These are phyloP conservation scores for Taxawa tesnikishii DNA, from an alignment of 2,329 filamentous ascomycete species.

Conservation along the genomic window DNA sequence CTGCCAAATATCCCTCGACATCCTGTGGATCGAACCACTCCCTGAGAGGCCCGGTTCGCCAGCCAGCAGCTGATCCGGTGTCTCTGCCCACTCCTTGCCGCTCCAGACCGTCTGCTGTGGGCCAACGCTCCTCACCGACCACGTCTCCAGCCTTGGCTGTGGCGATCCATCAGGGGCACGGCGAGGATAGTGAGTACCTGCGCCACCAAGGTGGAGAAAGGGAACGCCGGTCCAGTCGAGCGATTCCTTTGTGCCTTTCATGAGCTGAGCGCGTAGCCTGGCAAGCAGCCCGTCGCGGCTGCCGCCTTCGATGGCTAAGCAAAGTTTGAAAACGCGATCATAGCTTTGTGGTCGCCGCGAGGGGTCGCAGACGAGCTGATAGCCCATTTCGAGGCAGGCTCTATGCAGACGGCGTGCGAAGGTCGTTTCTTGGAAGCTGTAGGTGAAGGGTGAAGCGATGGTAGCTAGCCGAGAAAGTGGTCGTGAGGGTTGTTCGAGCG, in stretches of 20 bases:
- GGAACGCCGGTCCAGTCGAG: slow-evolving; percentile 40
- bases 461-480: not conserved
- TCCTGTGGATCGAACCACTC: slow-evolving; percentile 69
- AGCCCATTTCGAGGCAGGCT: slow-evolving; percentile 49
- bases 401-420: slow-evolving; percentile 64
- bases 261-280: slow-evolving; percentile 24
- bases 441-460: slow-evolving; percentile 34
- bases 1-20: slow-evolving; percentile 59
- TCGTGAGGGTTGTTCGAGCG: slow-evolving; percentile 2
- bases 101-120: slow-evolving; percentile 16
- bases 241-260: slow-evolving; percentile 25
- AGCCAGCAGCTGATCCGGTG: slow-evolving; percentile 25
- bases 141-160: slow-evolving; percentile 25
- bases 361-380: slow-evolving; percentile 31
- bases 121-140: slow-evolving; percentile 16
- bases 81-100: slow-evolving; percentile 13
- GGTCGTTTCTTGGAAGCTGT: slow-evolving; percentile 50
- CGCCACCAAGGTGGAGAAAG: slow-evolving; percentile 54
- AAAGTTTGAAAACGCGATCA: slow-evolving; percentile 54
- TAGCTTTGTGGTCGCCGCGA: slow-evolving; percentile 15
- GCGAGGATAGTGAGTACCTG: slow-evolving; percentile 49
- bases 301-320: slow-evolving; percentile 42
- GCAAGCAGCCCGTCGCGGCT: slow-evolving; percentile 23
- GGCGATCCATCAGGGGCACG: slow-evolving; percentile 53
- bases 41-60: slow-evolving; percentile 51